phyloP scores from a whole-genome alignment of 352 stramenopile genomes.

The Globisporangium nagaii region DNA sequence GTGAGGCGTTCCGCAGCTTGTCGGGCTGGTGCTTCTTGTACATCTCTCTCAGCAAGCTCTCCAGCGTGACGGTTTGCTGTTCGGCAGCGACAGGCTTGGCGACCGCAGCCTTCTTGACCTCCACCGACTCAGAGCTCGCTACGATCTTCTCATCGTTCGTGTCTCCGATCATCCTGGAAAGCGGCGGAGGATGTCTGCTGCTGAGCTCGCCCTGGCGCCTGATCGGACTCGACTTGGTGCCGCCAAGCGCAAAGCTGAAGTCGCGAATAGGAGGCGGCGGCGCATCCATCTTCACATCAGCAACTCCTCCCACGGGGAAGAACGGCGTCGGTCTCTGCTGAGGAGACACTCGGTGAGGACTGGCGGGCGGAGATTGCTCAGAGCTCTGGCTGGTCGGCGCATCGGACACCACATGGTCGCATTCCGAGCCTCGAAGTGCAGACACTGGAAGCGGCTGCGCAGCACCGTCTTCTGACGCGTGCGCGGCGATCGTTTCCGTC shows the following conservation, averaged over 20 bases:
- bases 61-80: slow-evolving; percentile 26
- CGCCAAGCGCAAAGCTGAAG: background rate
- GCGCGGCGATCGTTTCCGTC: background rate
- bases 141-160: background rate
- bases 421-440: background rate
- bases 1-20: slow-evolving; percentile 53
- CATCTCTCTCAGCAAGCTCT: slow-evolving; percentile 51
- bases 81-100: background rate
- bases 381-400: background rate
- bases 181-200: background rate
- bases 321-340: background rate
- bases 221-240: slow-evolving; percentile 5
- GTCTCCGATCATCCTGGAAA: background rate
- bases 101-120: background rate
- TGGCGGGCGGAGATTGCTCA: background rate
- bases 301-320: background rate
- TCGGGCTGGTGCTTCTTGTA: slow-evolving; percentile 78
- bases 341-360: background rate
- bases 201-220: slow-evolving; percentile 5
- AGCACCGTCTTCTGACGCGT: background rate
- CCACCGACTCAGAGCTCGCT: background rate
- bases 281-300: background rate
- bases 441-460: background rate
- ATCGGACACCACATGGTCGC: background rate
- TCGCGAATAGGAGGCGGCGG: background rate